Evolutionary conservation across 2,329 filamentous ascomycete species (phyloP).

Genomic region (Aspergillus amoenus): DNA sequence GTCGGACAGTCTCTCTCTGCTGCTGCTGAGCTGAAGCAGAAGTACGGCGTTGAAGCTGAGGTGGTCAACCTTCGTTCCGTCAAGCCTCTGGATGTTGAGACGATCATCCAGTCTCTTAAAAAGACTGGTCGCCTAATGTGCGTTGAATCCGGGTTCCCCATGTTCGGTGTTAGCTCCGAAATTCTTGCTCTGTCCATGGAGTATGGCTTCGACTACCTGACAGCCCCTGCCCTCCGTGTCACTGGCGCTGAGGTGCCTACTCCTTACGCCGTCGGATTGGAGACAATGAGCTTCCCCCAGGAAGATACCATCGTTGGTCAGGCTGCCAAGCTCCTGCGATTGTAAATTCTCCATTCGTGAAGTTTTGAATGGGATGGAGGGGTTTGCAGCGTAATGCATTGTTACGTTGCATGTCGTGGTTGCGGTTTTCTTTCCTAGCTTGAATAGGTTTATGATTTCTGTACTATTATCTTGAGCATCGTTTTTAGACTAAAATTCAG

Average conservation of each 20-base stretch:
- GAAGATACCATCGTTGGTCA: conserved; percentile 85
- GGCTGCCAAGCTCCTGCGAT: conserved; percentile 80
- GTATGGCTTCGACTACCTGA: conserved; percentile 96
- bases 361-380: conserved; percentile 12
- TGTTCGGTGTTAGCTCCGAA: conserved; percentile 89
- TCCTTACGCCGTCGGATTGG: conserved; percentile 87
- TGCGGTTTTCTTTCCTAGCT: conserved; percentile 14
- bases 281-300: conserved; percentile 93
- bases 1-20: conserved; percentile 88
- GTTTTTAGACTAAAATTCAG: conserved; percentile 14
- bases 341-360: conserved; percentile 52
- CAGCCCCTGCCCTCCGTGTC: conserved; percentile 88
- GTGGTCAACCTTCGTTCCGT: conserved; percentile 97
- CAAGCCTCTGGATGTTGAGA: conserved; percentile 93
- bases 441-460: conserved; percentile 17
- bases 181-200: conserved; percentile 94
- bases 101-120: conserved; percentile 96
- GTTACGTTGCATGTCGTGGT: conserved; percentile 32
- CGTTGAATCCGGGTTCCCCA: conserved; percentile 94
- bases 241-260: conserved; percentile 97
- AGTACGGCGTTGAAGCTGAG: conserved; percentile 93
- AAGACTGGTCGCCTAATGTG: conserved; percentile 91
- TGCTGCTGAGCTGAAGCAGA: conserved; percentile 88
- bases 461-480: conserved; percentile 27
- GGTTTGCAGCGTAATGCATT: conserved; percentile 27